Percentiles rank a stretch among this genome's conserved stretches.
Evolutionary conservation across 768 basidiomycete species (phyloP).

Genomic region (Panaeolus papilionaceus): DNA sequence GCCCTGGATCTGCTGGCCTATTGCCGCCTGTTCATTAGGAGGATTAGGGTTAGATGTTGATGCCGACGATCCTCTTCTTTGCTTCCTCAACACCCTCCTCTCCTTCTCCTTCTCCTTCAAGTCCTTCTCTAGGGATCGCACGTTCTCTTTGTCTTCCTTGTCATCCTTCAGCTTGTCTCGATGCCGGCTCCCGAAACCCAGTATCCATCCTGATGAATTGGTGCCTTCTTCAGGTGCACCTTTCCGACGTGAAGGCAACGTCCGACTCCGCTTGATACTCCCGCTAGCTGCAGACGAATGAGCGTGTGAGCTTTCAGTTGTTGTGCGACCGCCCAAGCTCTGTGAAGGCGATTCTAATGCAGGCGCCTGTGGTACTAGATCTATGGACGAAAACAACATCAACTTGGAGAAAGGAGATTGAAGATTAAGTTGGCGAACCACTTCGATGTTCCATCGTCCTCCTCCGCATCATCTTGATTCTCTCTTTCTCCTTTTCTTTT

Average conservation of each 20-base stretch:
- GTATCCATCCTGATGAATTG: conserved; percentile 6
- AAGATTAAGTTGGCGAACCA: conserved; percentile 35
- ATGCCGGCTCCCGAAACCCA: background rate
- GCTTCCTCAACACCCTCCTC: conserved; percentile 29
- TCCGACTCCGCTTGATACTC: conserved; percentile 65
- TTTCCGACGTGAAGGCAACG: conserved; percentile 58
- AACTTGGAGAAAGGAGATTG: conserved; percentile 7
- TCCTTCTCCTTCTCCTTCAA: conserved; percentile 22
- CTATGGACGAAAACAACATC: background rate
- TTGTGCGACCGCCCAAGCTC: background rate
- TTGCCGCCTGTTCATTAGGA: background rate
- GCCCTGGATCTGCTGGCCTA: conserved; percentile 11
- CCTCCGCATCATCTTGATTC: conserved; percentile 54
- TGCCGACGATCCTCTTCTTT: conserved; percentile 23
- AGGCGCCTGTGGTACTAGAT: background rate
- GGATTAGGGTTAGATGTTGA: conserved; percentile 12
- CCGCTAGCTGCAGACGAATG: conserved; percentile 32
- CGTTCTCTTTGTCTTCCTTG: conserved; percentile 24
- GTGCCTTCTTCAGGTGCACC: conserved; percentile 21
- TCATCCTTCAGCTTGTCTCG: conserved; percentile 12
- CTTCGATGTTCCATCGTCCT: conserved; percentile 60
- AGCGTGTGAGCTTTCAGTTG: conserved; percentile 3
- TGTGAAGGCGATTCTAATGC: conserved; percentile 1
- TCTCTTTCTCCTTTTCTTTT: conserved; percentile 36
- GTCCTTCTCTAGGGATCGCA: conserved; percentile 13